These are phyloP conservation scores for Dioscorea zingiberensis DNA, from an alignment of 106 monocot species.

Conservation along the genomic window DNA sequence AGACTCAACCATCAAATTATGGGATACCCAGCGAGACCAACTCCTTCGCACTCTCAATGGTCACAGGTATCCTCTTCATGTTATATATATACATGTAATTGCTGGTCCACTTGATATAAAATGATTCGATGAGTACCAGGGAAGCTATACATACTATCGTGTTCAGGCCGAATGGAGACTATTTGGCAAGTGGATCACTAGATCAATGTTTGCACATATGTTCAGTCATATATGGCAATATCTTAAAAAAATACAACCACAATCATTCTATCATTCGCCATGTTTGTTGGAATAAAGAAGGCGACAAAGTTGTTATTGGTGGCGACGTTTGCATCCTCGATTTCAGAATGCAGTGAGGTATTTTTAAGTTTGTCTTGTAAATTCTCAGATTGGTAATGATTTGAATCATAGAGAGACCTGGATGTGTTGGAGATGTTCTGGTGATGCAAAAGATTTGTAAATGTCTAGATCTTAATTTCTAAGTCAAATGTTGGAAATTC, in stretches of 20 bases:
- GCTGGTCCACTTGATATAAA: too few relatives aligned
- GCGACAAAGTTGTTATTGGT: conserved; percentile 79
- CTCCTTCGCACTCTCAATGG: conserved; percentile 59
- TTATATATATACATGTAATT: too few relatives aligned
- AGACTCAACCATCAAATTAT: conserved; percentile 89
- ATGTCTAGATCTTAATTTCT: too few relatives aligned
- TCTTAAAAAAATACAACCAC: conserved; percentile 53
- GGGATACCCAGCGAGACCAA: conserved; percentile 73
- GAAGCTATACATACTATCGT: conserved; percentile 77
- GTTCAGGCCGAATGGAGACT: conserved; percentile 86
- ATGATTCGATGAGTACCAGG: conserved; percentile 24
- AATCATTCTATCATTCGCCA: conserved; percentile 76
- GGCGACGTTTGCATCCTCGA: conserved; percentile 74
- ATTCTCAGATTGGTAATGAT: too few relatives aligned
- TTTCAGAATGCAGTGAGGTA: conserved; percentile 73
- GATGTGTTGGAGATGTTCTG: too few relatives aligned
- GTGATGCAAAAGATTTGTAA: too few relatives aligned
- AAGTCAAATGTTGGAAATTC: too few relatives aligned
- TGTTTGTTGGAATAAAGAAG: conserved; percentile 93
- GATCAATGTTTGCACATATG: conserved; percentile 82
- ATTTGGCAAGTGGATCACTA: conserved; percentile 80
- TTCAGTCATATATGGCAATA: conserved; percentile 80
- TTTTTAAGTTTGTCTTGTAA: too few relatives aligned
- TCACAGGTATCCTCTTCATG: conserved; percentile 46
- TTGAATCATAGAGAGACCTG: too few relatives aligned